Evolutionary conservation across 1,139 yeast species (phyloP), one percentile per base, ranked within the genome.

Genomic region (Protomyces arabidopsidicola): DNA sequence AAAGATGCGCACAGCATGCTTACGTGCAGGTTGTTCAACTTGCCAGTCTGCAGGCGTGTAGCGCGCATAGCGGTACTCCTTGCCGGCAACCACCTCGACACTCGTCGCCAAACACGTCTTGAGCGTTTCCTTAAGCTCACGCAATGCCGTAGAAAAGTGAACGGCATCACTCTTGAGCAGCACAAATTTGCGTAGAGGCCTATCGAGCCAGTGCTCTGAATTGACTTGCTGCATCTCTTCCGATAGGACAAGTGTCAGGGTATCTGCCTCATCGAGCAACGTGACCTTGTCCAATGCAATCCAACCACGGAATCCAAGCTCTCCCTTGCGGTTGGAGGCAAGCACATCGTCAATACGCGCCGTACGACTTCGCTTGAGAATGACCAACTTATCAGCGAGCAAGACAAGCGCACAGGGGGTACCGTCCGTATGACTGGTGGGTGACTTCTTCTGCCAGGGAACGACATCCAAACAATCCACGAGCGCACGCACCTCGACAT

Each of bases 381-480:
- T 39, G 52, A 58, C 38, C n/a, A 58, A 22, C 12, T 55, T 38
- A 31, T 58, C 62, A n/a, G 56, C 22, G 35, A 52, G 53, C 27
- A 58, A 42, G 2, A 58, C 27, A 14, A 58, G 53, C 27, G 62
- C 42, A 50, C 62, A 63, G 34, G 55, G 54, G 16, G 36, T 45
- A 20, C 55, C 45, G 42, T 52, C 55, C 18, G 36, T n/a, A 22
- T 45, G 50, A 12, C 45, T 51, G 6, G 36, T 38, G 16, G 22
- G 35, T 22, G 24, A n/a, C 5, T 16, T 14, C 42, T 18, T 35
- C 10, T 4, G 45, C 39, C 50, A 35, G 2, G 58, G 58, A 5
- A 63, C 45, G 18, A 50, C 45, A 18, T 63, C 65, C 12, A 57
- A 54, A 39, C 55, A 59, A 53, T 63, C 65, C 39, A 63, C 53